These are phyloP conservation scores for Sporothrix luriei DNA, from an alignment of 2,329 filamentous ascomycete species.

Conservation along the genomic window DNA sequence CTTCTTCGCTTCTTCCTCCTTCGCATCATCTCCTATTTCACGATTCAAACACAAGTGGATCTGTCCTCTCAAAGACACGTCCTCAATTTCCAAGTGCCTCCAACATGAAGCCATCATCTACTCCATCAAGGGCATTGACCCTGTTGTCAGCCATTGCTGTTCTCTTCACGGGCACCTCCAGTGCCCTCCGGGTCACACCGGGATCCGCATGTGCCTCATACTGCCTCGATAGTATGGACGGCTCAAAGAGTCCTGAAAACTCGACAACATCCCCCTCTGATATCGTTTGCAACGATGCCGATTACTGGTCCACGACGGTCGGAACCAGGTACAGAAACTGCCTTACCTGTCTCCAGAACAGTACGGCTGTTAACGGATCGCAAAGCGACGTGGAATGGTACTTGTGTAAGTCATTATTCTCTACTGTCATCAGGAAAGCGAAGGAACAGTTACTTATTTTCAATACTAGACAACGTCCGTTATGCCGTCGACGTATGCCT, in stretches of 20 bases:
- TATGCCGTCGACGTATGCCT: conserved; percentile 54
- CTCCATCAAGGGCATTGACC: background rate
- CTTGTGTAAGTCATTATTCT: conserved; percentile 47
- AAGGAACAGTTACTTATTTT: background rate
- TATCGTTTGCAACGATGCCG: conserved; percentile 50
- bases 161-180: conserved; percentile 30
- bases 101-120: background rate
- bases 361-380: conserved; percentile 45
- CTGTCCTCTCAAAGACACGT: background rate
- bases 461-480: conserved; percentile 51
- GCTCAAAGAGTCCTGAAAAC: conserved; percentile 42
- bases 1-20: background rate
- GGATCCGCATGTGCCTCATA: conserved; percentile 54
- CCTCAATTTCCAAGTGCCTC: no score
- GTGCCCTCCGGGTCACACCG: conserved; percentile 52
- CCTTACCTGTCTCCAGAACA: conserved; percentile 52
- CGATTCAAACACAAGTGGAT: no score
- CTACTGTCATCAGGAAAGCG: background rate
- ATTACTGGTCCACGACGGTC: conserved; percentile 44
- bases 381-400: conserved; percentile 52
- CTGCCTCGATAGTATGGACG: conserved; percentile 49
- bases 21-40: background rate
- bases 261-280: conserved; percentile 49
- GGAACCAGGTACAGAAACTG: conserved; percentile 55
- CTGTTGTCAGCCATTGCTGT: background rate